These are phyloP conservation scores for Tuber melanosporum DNA, from an alignment of 495 filamentous ascomycete genomes.

Conservation along the genomic window DNA sequence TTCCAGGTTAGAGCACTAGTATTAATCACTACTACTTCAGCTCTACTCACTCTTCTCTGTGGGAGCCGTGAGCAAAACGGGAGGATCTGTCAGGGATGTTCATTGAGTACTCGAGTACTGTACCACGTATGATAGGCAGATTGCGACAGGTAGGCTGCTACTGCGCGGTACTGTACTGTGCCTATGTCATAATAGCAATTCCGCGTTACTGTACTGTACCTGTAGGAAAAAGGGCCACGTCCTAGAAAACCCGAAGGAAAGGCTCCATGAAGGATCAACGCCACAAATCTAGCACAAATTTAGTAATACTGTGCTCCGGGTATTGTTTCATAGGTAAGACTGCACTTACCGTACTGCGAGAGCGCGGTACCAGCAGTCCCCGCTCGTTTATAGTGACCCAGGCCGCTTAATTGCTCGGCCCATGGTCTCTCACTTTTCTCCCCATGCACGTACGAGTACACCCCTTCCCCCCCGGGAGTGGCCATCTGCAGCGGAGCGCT, in stretches of 20 bases:
- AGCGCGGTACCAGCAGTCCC: neutral
- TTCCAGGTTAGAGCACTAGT: neutral
- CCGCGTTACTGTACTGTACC: neutral
- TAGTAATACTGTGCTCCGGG: neutral
- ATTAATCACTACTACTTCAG: neutral
- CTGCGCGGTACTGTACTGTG: neutral
- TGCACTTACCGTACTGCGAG: neutral
- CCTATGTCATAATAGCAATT: neutral
- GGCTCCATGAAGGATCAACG: neutral
- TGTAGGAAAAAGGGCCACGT: neutral
- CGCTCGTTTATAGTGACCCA: neutral
- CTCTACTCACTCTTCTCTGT: neutral
- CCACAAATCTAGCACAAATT: neutral
- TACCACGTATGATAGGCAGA: neutral
- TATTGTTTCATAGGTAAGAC: neutral
- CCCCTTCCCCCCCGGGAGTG: neutral
- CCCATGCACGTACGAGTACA: neutral
- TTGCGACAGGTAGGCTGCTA: neutral
- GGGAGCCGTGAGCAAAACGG: neutral
- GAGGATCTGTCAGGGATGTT: neutral
- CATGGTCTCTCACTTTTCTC: neutral
- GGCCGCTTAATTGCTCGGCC: neutral
- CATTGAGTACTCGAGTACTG: neutral
- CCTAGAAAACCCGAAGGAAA: neutral
- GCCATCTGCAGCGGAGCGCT: neutral